These are phyloP conservation scores for Prunus padus DNA, from an alignment of 306 rosid genomes.

Conservation along the genomic window DNA sequence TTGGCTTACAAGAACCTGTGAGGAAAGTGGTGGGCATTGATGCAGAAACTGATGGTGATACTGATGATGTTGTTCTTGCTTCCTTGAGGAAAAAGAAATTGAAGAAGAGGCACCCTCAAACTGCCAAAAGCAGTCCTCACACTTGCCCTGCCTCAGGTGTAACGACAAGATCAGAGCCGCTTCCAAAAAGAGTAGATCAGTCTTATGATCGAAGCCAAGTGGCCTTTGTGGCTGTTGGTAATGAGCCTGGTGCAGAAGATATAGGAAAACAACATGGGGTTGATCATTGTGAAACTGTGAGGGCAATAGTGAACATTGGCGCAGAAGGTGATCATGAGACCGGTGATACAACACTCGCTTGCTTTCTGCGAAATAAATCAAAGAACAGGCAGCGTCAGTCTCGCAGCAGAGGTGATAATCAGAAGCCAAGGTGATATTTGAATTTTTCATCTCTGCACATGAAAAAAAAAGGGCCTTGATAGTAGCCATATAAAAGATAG, in stretches of 20 bases:
- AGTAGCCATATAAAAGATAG: background rate
- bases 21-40: slow-evolving; percentile 21
- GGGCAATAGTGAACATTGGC: background rate
- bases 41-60: slow-evolving; percentile 19
- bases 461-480: background rate
- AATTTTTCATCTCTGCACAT: background rate
- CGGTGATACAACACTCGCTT: slow-evolving; percentile 27
- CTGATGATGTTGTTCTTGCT: slow-evolving; percentile 19
- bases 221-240: background rate
- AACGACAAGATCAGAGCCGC: slow-evolving; percentile 10
- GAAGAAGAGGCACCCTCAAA: slow-evolving; percentile 21
- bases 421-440: background rate
- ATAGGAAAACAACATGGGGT: background rate
- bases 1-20: slow-evolving; percentile 19
- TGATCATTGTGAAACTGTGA: background rate
- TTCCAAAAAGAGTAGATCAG: background rate
- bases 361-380: slow-evolving; percentile 15
- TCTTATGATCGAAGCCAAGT: background rate
- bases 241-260: background rate
- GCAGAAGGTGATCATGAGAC: slow-evolving; percentile 1
- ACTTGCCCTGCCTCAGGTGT: background rate
- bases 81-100: slow-evolving; percentile 23
- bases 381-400: slow-evolving; percentile 14
- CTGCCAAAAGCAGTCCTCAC: slow-evolving; percentile 1
- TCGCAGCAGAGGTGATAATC: background rate